A percentile compares a stretch with the other conserved stretches of the same genome.
Conservation (phyloP, 352 stramenopile species). For the Thalassiosira livingstoniorum region DNA sequence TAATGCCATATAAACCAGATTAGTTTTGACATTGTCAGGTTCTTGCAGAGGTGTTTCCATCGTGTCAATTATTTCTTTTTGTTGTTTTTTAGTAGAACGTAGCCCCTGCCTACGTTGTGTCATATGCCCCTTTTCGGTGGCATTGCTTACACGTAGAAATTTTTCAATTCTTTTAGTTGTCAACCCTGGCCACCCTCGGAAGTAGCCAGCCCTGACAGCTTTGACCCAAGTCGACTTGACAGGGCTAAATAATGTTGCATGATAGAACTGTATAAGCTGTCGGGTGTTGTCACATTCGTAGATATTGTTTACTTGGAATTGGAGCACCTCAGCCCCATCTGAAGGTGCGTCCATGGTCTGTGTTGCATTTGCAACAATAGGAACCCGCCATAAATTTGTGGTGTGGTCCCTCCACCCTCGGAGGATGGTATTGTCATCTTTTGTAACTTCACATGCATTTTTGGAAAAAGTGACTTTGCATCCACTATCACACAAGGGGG, state of each 20-base stretch:
- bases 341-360: too few species aligned
- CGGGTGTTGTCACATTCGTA: slow-evolving; percentile 6
- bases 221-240: background rate
- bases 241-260: background rate
- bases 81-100: background rate
- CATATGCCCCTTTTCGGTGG: background rate
- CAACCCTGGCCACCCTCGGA: background rate
- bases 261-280: too few species aligned
- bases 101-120: background rate
- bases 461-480: slow-evolving; percentile 17
- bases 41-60: too few species aligned
- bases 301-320: slow-evolving; percentile 1
- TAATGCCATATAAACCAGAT: background rate
- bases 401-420: background rate
- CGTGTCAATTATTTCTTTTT: too few species aligned
- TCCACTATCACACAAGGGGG: background rate
- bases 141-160: background rate
- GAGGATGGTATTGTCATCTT: background rate
- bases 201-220: background rate
- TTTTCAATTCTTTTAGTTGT: background rate
- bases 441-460: background rate
- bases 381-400: slow-evolving; percentile 10
- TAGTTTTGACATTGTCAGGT: background rate
- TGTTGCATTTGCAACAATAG: background rate
- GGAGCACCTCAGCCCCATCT: too few species aligned